Conservation (phyloP, 495 filamentous ascomycete species). For the Recurvomyces mirabilis region DNA sequence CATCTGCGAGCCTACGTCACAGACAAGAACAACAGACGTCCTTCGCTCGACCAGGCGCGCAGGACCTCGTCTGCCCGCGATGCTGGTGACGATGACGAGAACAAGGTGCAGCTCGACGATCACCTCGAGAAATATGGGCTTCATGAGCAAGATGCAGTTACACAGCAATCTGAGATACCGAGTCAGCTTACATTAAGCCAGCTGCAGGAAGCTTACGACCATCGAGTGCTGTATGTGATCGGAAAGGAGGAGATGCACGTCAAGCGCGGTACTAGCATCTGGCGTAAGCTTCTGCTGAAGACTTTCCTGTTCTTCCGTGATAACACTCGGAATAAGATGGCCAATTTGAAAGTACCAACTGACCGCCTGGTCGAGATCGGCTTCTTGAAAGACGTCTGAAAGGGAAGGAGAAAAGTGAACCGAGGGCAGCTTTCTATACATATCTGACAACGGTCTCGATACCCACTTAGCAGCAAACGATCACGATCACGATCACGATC, state of each 20-base stretch:
- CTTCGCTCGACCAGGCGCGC: no score
- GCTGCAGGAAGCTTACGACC: slow-evolving; percentile 45
- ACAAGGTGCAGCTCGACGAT: not conserved
- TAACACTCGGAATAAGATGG: slow-evolving; percentile 34
- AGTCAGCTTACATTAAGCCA: slow-evolving; percentile 31
- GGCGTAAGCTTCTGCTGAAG: slow-evolving; percentile 38
- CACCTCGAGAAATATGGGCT: not conserved
- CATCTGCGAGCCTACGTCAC: slow-evolving; percentile 45
- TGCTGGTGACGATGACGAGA: not conserved
- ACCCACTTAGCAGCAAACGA: no score
- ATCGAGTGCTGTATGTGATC: slow-evolving; percentile 57
- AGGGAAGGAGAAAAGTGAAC: no score
- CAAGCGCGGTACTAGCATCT: slow-evolving; percentile 31
- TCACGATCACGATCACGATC: no score
- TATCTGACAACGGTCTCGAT: no score
- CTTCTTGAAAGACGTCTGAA: slow-evolving; percentile 30
- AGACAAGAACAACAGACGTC: slow-evolving; percentile 5
- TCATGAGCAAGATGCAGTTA: not conserved
- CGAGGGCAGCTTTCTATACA: no score
- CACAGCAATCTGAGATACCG: not conserved
- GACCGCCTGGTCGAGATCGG: slow-evolving; percentile 30
- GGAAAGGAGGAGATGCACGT: slow-evolving; percentile 62
- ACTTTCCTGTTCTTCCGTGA: slow-evolving; percentile 58
- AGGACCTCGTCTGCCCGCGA: not conserved
- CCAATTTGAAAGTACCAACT: slow-evolving; percentile 23